These are phyloP conservation scores for Rhodotorula babjevae DNA, from an alignment of 768 basidiomycete genomes.

Conservation along the genomic window DNA sequence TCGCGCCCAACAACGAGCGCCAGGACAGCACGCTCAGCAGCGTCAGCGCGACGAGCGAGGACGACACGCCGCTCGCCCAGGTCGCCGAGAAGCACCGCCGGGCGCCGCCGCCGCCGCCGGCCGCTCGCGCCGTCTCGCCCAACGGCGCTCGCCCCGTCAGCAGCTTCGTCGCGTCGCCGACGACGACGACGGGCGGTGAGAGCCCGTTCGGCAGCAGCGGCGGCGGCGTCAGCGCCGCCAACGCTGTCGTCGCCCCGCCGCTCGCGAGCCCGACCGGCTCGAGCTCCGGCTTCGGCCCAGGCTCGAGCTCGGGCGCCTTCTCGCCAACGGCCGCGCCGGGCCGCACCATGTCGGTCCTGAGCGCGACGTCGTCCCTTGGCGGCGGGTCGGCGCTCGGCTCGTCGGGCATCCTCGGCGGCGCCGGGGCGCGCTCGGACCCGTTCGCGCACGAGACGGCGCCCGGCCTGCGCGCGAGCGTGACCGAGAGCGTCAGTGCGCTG, in stretches of 20 bases:
- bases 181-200: too few relatives aligned
- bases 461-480: slow-evolving; percentile 47
- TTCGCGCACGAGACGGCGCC: slow-evolving; percentile 33
- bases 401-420: not conserved
- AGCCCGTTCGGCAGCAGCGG: too few relatives aligned
- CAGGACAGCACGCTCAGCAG: slow-evolving; percentile 9
- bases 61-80: slow-evolving; percentile 42
- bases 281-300: not conserved
- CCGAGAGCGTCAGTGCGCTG: slow-evolving; percentile 50
- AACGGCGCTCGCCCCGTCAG: not conserved
- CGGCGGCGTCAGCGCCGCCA: too few relatives aligned
- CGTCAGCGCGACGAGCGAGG: slow-evolving; percentile 7
- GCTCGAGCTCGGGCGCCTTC: not conserved
- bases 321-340: not conserved
- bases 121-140: not conserved
- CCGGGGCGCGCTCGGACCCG: slow-evolving; percentile 23
- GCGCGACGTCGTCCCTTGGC: slow-evolving; percentile 32
- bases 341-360: slow-evolving; percentile 37
- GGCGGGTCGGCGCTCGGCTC: too few relatives aligned
- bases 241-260: too few relatives aligned
- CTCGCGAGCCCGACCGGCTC: not conserved
- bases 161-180: too few relatives aligned
- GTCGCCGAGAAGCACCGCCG: slow-evolving; percentile 21
- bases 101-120: slow-evolving; percentile 4
- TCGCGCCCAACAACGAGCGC: not conserved